Conservation (phyloP, 2,329 filamentous ascomycete species). For the Colletotrichum brevisporum region DNA sequence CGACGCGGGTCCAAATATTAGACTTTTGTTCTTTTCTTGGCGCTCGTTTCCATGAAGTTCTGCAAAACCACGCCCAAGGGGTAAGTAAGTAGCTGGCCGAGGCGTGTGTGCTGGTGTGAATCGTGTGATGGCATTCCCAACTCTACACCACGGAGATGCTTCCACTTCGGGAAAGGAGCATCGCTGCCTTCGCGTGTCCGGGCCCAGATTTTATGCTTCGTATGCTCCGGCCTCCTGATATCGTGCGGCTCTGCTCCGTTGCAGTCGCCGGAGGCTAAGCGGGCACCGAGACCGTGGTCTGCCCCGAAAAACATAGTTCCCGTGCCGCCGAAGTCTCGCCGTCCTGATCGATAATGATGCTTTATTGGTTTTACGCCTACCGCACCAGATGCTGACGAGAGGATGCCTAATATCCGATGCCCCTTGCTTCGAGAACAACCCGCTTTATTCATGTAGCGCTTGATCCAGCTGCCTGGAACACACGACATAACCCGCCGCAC, state of each 20-base stretch:
- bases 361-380: constrained; percentile 19
- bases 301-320: constrained; percentile 21
- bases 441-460: constrained; percentile 9
- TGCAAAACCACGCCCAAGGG: constrained; percentile 29
- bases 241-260: constrained; percentile 27
- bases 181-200: constrained; percentile 30
- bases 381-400: constrained; percentile 22
- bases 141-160: constrained; percentile 36
- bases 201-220: constrained; percentile 13
- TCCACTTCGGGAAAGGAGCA: constrained; percentile 20
- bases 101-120: constrained; percentile 1
- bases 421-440: constrained; percentile 26
- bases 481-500: constrained; percentile 1
- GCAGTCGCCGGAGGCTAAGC: background rate
- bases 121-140: background rate
- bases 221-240: background rate
- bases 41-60: constrained; percentile 34
- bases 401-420: constrained; percentile 10
- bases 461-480: constrained; percentile 20
- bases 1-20: constrained; percentile 4
- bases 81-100: background rate
- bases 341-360: constrained; percentile 20
- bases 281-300: constrained; percentile 8
- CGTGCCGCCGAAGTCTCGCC: constrained; percentile 19
- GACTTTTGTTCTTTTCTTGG: constrained; percentile 24